Conservation (phyloP, 2,329 filamentous ascomycete species). For the Falciphora oryzae region DNA sequence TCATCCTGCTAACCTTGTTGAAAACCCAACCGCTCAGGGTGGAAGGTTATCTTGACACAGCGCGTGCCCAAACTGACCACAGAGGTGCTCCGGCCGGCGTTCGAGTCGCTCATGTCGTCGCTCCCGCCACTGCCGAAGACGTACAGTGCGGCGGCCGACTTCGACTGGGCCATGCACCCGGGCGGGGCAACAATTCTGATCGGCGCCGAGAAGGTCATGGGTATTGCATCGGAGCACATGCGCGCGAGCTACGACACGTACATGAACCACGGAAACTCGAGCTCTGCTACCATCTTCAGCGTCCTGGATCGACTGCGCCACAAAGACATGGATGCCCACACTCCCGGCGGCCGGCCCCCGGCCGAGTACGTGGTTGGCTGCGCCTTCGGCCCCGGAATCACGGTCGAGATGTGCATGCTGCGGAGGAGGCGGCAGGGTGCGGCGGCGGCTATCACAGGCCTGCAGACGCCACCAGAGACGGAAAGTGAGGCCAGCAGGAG, state of each 20-base stretch:
- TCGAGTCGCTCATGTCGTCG: slow-evolving; percentile 46
- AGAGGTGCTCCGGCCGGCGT: slow-evolving; percentile 45
- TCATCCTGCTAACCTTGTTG: slow-evolving; percentile 1
- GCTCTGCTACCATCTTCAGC: slow-evolving; percentile 63
- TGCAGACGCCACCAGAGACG: slow-evolving; percentile 49
- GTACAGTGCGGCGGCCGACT: slow-evolving; percentile 46
- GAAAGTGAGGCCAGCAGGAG: slow-evolving; percentile 43
- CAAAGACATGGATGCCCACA: slow-evolving; percentile 54
- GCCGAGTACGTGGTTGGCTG: slow-evolving; percentile 59
- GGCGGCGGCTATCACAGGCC: slow-evolving; percentile 22
- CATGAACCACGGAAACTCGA: slow-evolving; percentile 62
- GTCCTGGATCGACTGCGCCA: slow-evolving; percentile 56
- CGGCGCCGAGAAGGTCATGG: slow-evolving; percentile 53
- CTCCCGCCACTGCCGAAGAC: slow-evolving; percentile 34
- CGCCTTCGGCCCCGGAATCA: slow-evolving; percentile 65
- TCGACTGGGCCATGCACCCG: slow-evolving; percentile 70
- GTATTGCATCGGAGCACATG: slow-evolving; percentile 57
- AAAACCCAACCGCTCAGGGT: slow-evolving; percentile 33
- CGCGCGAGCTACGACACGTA: slow-evolving; percentile 66
- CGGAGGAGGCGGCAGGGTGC: slow-evolving; percentile 38
- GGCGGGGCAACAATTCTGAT: slow-evolving; percentile 62
- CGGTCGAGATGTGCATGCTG: slow-evolving; percentile 63
- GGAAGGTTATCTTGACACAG: slow-evolving; percentile 61
- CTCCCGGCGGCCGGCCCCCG: slow-evolving; percentile 38
- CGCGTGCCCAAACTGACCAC: slow-evolving; percentile 53